Evolutionary conservation across 768 basidiomycete genomes (phyloP).

Genomic region (Psilocybe azurescens): DNA sequence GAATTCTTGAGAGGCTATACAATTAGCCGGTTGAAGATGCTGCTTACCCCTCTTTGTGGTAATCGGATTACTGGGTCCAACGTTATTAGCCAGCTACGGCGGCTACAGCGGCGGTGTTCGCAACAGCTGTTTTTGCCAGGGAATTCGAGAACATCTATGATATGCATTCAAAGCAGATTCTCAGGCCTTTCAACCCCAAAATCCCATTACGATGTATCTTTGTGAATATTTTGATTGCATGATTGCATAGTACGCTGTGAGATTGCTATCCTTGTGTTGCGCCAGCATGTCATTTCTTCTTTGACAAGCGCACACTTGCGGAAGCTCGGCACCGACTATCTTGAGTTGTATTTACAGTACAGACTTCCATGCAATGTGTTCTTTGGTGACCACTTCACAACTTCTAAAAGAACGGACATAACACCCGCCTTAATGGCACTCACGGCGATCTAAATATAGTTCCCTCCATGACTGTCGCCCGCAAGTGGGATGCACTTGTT

Average conservation of each 20-base stretch:
- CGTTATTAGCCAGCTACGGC: neutral
- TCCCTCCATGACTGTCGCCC: neutral
- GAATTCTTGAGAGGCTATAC: neutral
- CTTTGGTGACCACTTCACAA: neutral
- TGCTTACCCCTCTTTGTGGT: neutral
- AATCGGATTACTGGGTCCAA: neutral
- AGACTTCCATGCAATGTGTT: neutral
- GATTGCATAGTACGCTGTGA: neutral
- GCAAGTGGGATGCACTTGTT: neutral
- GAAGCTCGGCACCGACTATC: constrained; percentile 9
- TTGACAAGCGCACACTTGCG: neutral
- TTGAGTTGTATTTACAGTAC: neutral
- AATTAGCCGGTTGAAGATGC: neutral
- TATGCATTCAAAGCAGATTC: neutral
- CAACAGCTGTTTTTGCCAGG: constrained; percentile 1
- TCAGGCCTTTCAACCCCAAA: neutral
- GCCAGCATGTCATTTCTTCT: constrained; percentile 5
- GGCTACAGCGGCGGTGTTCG: neutral
- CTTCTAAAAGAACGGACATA: neutral
- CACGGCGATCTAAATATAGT: neutral
- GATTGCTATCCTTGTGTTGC: neutral
- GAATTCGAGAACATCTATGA: constrained; percentile 1
- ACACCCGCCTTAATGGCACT: neutral
- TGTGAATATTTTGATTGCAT: neutral
- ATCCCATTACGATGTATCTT: neutral